These are phyloP conservation scores for Euclidium syriacum DNA, from an alignment of 345 rosid species.

Conservation along the genomic window DNA sequence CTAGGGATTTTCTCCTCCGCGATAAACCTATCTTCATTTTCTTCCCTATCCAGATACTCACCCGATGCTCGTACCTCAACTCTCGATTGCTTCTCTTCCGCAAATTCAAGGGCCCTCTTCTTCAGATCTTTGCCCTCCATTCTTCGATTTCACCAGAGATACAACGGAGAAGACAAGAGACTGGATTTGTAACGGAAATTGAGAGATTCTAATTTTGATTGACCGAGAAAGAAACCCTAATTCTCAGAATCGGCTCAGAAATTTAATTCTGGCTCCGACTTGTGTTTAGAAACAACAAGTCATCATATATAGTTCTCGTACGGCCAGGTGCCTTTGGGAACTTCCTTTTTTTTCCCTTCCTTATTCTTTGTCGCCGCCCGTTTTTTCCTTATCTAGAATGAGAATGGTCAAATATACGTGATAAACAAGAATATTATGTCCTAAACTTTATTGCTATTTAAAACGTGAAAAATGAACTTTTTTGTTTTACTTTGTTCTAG, in stretches of 20 bases:
- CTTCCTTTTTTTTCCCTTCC: not conserved
- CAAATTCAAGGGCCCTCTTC: not conserved
- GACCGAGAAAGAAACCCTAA: slow-evolving; percentile 4
- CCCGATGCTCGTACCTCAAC: slow-evolving; percentile 1
- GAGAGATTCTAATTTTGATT: not conserved
- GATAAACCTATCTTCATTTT: not conserved
- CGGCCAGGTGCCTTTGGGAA: not conserved
- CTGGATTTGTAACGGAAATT: not conserved
- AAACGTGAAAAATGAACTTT: not conserved
- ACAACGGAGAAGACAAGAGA: not conserved
- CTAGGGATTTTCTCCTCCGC: not conserved
- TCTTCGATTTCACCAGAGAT: not conserved
- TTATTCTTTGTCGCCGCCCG: not conserved
- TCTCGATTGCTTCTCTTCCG: not conserved
- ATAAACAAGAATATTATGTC: not conserved
- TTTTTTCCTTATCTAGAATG: not conserved
- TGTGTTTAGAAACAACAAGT: not conserved
- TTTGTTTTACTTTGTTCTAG: too few relatives aligned
- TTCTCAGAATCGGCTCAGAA: not conserved
- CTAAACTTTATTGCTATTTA: not conserved
- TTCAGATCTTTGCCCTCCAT: slow-evolving; percentile 11
- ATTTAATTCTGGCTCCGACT: not conserved
- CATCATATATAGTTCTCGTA: not conserved
- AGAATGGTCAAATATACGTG: not conserved
- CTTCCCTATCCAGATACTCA: slow-evolving; percentile 10